Evolutionary conservation across 371 early-diverging fungal species (phyloP).

Genomic region (Smittium mucronatum): DNA sequence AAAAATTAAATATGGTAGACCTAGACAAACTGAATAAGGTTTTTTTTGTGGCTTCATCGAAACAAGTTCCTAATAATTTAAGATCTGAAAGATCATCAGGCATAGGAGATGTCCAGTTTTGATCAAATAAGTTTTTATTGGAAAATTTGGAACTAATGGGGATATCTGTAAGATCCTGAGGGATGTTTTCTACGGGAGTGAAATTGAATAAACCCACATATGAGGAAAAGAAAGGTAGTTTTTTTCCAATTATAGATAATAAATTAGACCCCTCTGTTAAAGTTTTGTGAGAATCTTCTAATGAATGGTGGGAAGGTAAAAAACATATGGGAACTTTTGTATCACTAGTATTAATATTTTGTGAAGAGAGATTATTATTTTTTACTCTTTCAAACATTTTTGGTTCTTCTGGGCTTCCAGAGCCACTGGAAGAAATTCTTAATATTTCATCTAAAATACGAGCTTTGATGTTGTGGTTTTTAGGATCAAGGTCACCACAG

Average conservation of each 20-base stretch:
- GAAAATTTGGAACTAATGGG: neutral
- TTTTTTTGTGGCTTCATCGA: neutral
- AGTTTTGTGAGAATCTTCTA: no score
- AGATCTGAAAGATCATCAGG: slow-evolving; percentile 17
- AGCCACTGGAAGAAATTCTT: no score
- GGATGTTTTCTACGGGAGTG: neutral
- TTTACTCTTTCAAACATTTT: no score
- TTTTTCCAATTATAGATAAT: neutral
- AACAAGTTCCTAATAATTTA: neutral
- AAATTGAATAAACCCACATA: neutral
- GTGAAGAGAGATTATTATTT: no score
- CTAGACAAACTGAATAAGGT: neutral
- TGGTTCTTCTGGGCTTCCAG: no score
- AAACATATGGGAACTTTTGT: no score
- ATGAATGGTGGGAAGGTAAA: no score
- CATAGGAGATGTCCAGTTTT: slow-evolving; percentile 25
- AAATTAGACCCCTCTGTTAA: neutral
- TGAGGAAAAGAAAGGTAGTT: neutral
- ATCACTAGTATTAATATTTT: no score
- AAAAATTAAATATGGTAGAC: neutral
- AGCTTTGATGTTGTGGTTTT: no score
- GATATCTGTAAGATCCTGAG: neutral
- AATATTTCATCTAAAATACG: no score
- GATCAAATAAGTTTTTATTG: neutral
- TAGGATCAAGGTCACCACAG: slow-evolving; percentile 4